Evolutionary conservation across 2,329 filamentous ascomycete genomes (phyloP).

Genomic region (Aschersonia sp.): DNA sequence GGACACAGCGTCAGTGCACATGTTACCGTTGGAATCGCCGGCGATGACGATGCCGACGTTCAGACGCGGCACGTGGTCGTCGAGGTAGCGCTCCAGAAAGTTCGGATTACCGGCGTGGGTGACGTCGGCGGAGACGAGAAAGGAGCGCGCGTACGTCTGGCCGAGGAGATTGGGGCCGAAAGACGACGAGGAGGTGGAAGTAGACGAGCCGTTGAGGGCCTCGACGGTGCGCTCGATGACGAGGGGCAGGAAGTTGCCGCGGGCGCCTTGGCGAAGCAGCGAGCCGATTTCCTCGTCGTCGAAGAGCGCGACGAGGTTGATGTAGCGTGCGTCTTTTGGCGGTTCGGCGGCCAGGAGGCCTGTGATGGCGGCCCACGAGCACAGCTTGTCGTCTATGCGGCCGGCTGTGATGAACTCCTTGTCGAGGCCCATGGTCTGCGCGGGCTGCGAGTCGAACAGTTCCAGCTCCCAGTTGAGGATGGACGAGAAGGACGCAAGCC

Average conservation of each 20-base stretch:
- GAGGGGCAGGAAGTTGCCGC: conserved; percentile 73
- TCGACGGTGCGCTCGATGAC: conserved; percentile 74
- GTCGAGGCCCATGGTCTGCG: conserved; percentile 69
- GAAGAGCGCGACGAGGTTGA: conserved; percentile 89
- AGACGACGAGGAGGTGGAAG: conserved; percentile 9
- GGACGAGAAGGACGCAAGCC: conserved; percentile 50
- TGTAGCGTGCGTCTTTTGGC: conserved; percentile 47
- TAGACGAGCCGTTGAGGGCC: conserved; percentile 32
- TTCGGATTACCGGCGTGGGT: conserved; percentile 92
- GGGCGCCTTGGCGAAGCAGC: conserved; percentile 76
- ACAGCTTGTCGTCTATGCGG: conserved; percentile 94
- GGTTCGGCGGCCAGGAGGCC: conserved; percentile 53
- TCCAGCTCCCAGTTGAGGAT: conserved; percentile 97
- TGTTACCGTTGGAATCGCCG: conserved; percentile 81
- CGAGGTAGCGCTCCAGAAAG: conserved; percentile 71
- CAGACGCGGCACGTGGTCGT: conserved; percentile 72
- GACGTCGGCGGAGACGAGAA: conserved; percentile 85
- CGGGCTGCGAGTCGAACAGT: conserved; percentile 81
- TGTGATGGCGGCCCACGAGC: conserved; percentile 82
- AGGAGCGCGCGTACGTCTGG: conserved; percentile 81
- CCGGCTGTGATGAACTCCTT: conserved; percentile 92
- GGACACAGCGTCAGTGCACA: conserved; percentile 86
- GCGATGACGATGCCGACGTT: conserved; percentile 77
- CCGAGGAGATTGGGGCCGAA: conserved; percentile 51
- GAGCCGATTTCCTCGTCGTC: conserved; percentile 96